These are phyloP conservation scores for Diutina sp. DNA, from an alignment of 1,139 yeast species.

Conservation along the genomic window DNA sequence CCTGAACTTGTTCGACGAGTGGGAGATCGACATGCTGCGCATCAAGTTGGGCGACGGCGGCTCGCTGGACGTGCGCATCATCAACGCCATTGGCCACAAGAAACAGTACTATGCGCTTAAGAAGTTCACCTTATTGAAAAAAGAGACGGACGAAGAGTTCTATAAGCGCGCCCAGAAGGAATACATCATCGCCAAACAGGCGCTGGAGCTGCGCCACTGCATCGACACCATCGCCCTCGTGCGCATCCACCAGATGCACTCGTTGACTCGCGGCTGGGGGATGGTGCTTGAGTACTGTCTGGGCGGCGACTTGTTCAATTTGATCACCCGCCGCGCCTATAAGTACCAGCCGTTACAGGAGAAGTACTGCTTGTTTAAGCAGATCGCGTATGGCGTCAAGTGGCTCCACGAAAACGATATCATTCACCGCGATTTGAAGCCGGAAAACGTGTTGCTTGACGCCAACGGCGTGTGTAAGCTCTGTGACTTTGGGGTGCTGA, in stretches of 20 bases:
- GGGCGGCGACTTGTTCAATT: slow-evolving; percentile 39
- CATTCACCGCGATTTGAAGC: slow-evolving; percentile 55
- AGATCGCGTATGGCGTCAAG: slow-evolving; percentile 37
- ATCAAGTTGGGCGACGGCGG: slow-evolving; percentile 62
- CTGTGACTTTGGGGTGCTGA: slow-evolving; percentile 70
- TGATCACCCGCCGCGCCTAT: slow-evolving; percentile 36
- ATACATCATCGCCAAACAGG: slow-evolving; percentile 42
- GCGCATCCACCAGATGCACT: slow-evolving; percentile 42
- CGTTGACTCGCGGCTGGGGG: slow-evolving; percentile 63
- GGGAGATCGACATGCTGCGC: slow-evolving; percentile 32
- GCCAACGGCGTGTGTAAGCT: slow-evolving; percentile 49
- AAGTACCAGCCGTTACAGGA: slow-evolving; percentile 27
- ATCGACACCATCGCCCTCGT: slow-evolving; percentile 43
- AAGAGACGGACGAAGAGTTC: slow-evolving; percentile 54
- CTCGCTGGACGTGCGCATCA: slow-evolving; percentile 49
- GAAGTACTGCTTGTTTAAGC: slow-evolving; percentile 51
- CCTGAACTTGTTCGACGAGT: slow-evolving; percentile 43
- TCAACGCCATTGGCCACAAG: slow-evolving; percentile 28
- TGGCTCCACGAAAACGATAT: slow-evolving; percentile 44
- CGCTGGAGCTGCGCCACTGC: slow-evolving; percentile 42
- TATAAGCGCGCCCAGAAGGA: slow-evolving; percentile 55
- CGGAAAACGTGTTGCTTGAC: slow-evolving; percentile 48
- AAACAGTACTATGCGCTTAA: slow-evolving; percentile 44
- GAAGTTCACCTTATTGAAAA: slow-evolving; percentile 45
- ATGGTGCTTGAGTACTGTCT: slow-evolving; percentile 53